A percentile compares a stretch with the other conserved stretches of the same genome.
Evolutionary conservation across 768 basidiomycete genomes (phyloP).

Genomic region (Amanita fuliginea): DNA sequence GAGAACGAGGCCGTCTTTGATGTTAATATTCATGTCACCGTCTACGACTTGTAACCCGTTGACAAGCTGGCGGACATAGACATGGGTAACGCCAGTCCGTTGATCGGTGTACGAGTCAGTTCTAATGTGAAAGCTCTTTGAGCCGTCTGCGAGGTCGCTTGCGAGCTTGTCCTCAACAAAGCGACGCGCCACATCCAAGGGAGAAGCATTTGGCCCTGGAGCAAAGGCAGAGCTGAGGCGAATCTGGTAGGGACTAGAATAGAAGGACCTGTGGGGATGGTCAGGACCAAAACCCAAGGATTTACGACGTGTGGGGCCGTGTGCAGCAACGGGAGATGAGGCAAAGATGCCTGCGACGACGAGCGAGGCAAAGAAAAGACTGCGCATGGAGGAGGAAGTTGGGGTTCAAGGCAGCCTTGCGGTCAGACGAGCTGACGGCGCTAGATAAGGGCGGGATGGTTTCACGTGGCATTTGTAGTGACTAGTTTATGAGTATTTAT

Average conservation of each 20-base stretch:
- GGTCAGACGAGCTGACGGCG: not conserved
- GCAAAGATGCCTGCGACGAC: conserved; percentile 2
- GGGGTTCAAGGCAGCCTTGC: not conserved
- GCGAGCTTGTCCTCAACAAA: conserved; percentile 45
- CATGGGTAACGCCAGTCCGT: conserved; percentile 78
- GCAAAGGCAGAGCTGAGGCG: conserved; percentile 27
- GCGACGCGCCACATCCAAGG: conserved; percentile 47
- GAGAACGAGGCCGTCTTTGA: conserved; percentile 72
- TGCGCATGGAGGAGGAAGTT: not conserved
- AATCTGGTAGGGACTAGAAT: conserved; percentile 36
- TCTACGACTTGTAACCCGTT: conserved; percentile 84
- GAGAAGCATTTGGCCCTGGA: conserved; percentile 19
- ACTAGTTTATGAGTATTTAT: not conserved
- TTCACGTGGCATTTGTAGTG: not conserved
- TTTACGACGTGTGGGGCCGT: conserved; percentile 57
- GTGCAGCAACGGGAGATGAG: not conserved
- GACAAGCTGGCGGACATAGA: conserved; percentile 78
- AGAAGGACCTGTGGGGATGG: conserved; percentile 62
- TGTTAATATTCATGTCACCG: conserved; percentile 88
- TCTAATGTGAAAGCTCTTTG: conserved; percentile 48
- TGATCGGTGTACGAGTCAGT: conserved; percentile 82
- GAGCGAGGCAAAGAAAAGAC: conserved; percentile 4
- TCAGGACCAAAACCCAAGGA: conserved; percentile 82
- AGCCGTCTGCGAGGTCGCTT: conserved; percentile 18
- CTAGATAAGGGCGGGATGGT: not conserved